Evolutionary conservation across 495 filamentous ascomycete species (phyloP), one percentile per base, ranked within the genome.

Genomic region (Darksidea phi): DNA sequence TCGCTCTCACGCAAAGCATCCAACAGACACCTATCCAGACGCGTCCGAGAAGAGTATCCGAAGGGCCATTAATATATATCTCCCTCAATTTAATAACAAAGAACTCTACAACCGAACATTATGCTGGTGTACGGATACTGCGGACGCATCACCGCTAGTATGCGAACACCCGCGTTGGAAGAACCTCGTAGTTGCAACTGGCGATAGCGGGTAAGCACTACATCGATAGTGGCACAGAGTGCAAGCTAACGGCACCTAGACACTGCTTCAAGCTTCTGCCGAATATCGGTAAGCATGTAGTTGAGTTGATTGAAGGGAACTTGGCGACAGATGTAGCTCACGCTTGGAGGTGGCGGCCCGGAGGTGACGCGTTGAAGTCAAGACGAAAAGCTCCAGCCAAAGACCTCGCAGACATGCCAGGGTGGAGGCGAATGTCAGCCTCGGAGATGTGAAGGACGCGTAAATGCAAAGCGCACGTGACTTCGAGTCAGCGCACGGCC

Each of bases 101-200:
- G 15, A 17, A 34, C 37, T 54, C 8, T 54, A 41, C 34, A 43
- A 54, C 24, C 32, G 21, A 41, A 42, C 21, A 6, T 34, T 54
- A 15, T 54, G 52, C 52, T 54, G 52, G 52, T 54, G 52, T 42
- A 54, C 52, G 24, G 52, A 54, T 54, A 54, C 52, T 20, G 52
- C 52, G 5, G 52, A 54, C 24, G 52, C 52, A 2, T 4, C 52
- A 7, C 37, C 38, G 17, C 37, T 54, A 11, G 24, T 54, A 17
- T 54, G 52, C 18, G 52, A 54, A 34, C 36, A 54, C 38, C 52
- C 52, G 23, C 4, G 23, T 32, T 54, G 52, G 52, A 54, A 34
- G 32, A 54, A 54, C 21, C 42, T 54, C 37, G 12, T 42, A 2
- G 4, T 54, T 12, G 52, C 52, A 4, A 54, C 32, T 17, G 52